Conservation (phyloP, 108 stramenopile genomes). For the Mediolabrus comicus region DNA sequence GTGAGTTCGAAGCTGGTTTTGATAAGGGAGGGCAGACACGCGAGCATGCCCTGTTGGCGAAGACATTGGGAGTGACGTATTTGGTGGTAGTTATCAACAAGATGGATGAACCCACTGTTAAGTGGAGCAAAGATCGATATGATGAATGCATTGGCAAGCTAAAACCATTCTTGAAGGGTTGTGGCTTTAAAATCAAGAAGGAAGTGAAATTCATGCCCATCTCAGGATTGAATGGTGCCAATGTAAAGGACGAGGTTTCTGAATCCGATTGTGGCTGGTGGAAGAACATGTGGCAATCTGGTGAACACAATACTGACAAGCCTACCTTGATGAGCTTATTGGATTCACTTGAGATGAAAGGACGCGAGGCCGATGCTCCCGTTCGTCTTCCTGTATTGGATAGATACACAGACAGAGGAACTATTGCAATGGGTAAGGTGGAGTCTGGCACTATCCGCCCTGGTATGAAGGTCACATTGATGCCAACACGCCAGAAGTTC, state of each 20-base stretch:
- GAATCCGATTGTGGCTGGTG: slow-evolving; percentile 91
- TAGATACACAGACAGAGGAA: slow-evolving; percentile 96
- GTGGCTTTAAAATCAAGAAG: slow-evolving; percentile 95
- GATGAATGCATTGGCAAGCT: slow-evolving; percentile 96
- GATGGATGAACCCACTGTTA: slow-evolving; percentile 99
- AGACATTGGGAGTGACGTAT: slow-evolving; percentile 96
- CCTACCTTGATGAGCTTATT: slow-evolving; percentile 87
- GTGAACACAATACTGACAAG: slow-evolving; percentile 88
- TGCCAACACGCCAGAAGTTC: slow-evolving; percentile 89
- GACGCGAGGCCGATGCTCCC: slow-evolving; percentile 81
- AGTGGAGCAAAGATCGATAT: slow-evolving; percentile 93
- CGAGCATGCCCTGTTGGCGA: slow-evolving; percentile 98
- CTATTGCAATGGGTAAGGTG: slow-evolving; percentile 98
- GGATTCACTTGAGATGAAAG: slow-evolving; percentile 84
- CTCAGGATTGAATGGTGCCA: slow-evolving; percentile 94
- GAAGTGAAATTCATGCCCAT: slow-evolving; percentile 99
- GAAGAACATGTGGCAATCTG: slow-evolving; percentile 64
- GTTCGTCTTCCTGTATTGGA: slow-evolving; percentile 96
- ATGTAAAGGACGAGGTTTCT: slow-evolving; percentile 94
- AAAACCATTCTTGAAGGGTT: slow-evolving; percentile 94
- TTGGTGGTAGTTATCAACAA: slow-evolving; percentile 99
- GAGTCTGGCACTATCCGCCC: slow-evolving; percentile 90
- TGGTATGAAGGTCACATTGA: slow-evolving; percentile 90
- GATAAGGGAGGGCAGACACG: slow-evolving; percentile 98
- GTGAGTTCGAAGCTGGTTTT: slow-evolving; percentile 99